These are phyloP conservation scores for Leptodermis oblonga DNA, from an alignment of 257 asterid species.

Conservation along the genomic window DNA sequence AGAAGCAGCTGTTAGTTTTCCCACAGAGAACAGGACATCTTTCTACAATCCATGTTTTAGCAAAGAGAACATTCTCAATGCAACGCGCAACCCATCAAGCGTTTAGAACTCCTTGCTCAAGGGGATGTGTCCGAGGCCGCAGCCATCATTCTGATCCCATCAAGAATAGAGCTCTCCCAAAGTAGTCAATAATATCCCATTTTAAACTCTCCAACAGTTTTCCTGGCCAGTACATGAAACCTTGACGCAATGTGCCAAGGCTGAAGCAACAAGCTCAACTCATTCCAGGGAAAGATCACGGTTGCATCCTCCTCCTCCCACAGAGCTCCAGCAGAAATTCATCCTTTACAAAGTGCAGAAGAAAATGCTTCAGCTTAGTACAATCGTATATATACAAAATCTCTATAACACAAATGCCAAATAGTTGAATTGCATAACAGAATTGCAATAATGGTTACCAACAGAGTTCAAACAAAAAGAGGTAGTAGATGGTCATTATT, in stretches of 20 bases:
- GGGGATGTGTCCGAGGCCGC: neutral
- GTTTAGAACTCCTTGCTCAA: neutral
- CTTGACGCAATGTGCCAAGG: neutral
- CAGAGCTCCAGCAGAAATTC: neutral
- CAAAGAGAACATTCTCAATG: too few species aligned
- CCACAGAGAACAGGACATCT: too few species aligned
- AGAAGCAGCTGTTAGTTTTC: too few species aligned
- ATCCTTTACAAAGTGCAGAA: neutral
- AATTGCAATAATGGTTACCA: neutral
- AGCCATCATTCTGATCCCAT: neutral
- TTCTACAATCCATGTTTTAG: too few species aligned
- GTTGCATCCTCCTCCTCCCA: neutral
- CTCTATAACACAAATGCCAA: neutral
- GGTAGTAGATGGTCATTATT: neutral
- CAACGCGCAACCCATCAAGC: neutral
- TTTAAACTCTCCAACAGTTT: neutral
- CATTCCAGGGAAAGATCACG: neutral
- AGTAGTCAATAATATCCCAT: neutral
- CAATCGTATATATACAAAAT: neutral
- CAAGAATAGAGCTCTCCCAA: neutral
- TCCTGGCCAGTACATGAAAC: slow-evolving; percentile 1
- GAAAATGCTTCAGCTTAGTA: neutral
- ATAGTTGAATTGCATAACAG: neutral
- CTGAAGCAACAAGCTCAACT: neutral
- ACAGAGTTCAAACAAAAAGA: neutral